Conservation (phyloP, 2,329 filamentous ascomycete genomes). For the Nigrospora sphaerica region DNA sequence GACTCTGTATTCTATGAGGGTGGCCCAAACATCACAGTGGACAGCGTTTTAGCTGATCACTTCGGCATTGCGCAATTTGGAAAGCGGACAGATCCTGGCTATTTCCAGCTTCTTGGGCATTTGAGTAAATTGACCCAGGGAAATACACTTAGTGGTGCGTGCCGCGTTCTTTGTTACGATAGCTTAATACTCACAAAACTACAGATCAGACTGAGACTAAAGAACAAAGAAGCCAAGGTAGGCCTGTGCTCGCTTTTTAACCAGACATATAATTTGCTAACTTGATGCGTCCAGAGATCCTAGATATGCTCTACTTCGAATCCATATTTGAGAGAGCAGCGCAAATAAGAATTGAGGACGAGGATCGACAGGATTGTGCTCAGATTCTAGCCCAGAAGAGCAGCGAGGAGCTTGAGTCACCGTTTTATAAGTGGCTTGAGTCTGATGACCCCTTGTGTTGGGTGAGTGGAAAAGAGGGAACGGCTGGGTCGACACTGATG, state of each 20-base stretch:
- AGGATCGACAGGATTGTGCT: neutral
- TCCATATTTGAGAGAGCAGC: neutral
- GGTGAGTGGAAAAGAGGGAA: constrained; percentile 11
- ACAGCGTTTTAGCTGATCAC: constrained; percentile 2
- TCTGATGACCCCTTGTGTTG: constrained; percentile 7
- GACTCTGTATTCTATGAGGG: neutral
- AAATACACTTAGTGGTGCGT: neutral
- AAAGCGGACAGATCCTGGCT: constrained; percentile 1
- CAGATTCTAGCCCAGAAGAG: neutral
- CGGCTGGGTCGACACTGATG: constrained; percentile 11
- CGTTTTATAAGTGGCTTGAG: constrained; percentile 6
- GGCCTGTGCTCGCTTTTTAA: neutral
- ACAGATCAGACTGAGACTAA: neutral
- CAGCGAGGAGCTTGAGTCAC: neutral
- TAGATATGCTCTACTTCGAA: neutral
- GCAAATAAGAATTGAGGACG: neutral
- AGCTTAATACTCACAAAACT: too few species aligned
- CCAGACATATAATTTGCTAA: neutral
- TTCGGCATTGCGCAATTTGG: constrained; percentile 1
- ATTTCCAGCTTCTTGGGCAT: constrained; percentile 5
- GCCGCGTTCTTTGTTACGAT: neutral
- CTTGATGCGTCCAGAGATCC: neutral
- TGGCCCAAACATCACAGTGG: neutral
- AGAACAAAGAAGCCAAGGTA: neutral
- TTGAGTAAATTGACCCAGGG: constrained; percentile 1